Evolutionary conservation across 2,329 filamentous ascomycete genomes (phyloP), one percentile per base, ranked within the genome.

Genomic region (Raffaelea deltoideospora): DNA sequence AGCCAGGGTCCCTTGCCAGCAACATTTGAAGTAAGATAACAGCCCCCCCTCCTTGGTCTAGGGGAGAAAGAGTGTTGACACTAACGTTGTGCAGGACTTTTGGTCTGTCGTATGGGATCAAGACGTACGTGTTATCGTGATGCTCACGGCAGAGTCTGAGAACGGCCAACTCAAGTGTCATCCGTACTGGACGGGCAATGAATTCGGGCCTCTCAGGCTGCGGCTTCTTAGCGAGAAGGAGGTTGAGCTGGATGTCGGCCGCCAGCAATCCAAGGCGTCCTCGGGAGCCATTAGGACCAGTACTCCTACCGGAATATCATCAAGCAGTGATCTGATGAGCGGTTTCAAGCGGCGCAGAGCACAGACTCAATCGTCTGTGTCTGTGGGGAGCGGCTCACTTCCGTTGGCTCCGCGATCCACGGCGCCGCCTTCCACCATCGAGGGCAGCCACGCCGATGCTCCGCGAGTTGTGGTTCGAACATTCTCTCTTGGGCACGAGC

Each of bases 71-170:
- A 14, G 6, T 20, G 7, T 4, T 26, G 6, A 18, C 14, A 19
- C 38, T 36, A 39, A 37, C 27, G 5, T 2, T 14, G 14, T 19
- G 2, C 11, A 90, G 83, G 90, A 98, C 55, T 98, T 98, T 53
- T 98, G 90, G 90, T 88, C 85, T 41, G 80, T 95, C 10, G 69
- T 96, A 22, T 98, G 90, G 90, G 87, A 96, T 53, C 83, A 96
- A 56, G 87, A 96, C 52, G 79, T 93, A 4, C 79, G 88, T 35
- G 83, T 96, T 20, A 79, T 98, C 43, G 87, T 96, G 45, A 96
- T 95, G 79, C 68, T 98, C 46, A 98, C 90, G 6, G 88, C 90
- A 2, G 88, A 96, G 56, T 72, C 81, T 20, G 90, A 98, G 60
- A 85, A 86, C 19, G 87, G 88, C 1, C 87, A 94, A 52, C 65